Evolutionary conservation across 306 rosid species (phyloP).

Genomic region (Rubus parviflorus): DNA sequence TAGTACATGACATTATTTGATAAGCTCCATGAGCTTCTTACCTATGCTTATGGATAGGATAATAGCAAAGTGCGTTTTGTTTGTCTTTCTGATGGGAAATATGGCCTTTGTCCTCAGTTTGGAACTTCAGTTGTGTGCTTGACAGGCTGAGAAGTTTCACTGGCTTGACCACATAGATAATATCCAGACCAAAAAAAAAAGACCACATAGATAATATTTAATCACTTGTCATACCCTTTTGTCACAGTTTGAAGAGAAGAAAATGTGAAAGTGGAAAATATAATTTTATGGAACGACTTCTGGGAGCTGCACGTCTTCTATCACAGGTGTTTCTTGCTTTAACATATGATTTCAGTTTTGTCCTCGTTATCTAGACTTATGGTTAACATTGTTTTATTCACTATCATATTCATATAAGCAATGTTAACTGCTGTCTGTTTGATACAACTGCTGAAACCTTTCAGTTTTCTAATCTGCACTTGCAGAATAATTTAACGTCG

Average conservation of each 20-base stretch:
- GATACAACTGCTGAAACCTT: background rate
- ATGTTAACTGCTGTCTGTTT: background rate
- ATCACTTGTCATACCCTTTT: constrained; percentile 23
- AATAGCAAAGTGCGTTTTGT: background rate
- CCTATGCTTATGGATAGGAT: background rate
- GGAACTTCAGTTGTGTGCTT: constrained; percentile 17
- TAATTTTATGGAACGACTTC: constrained; percentile 76
- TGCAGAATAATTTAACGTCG: background rate
- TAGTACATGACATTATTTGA: background rate
- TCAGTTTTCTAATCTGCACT: background rate
- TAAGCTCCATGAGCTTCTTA: background rate
- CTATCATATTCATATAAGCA: background rate
- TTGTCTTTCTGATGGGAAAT: background rate
- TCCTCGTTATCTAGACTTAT: background rate
- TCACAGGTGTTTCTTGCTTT: constrained; percentile 51
- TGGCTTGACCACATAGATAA: background rate
- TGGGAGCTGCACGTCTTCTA: constrained; percentile 75
- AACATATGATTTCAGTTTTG: background rate
- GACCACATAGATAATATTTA: constrained; percentile 9
- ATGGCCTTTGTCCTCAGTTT: background rate
- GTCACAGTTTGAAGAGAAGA: constrained; percentile 73
- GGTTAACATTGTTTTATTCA: background rate
- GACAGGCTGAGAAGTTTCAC: background rate
- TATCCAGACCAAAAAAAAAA: background rate
- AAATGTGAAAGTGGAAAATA: constrained; percentile 56